Percentiles rank a stretch among this genome's conserved stretches.
Conservation (phyloP, 1,139 yeast species). For the Hanseniaspora sp. region DNA sequence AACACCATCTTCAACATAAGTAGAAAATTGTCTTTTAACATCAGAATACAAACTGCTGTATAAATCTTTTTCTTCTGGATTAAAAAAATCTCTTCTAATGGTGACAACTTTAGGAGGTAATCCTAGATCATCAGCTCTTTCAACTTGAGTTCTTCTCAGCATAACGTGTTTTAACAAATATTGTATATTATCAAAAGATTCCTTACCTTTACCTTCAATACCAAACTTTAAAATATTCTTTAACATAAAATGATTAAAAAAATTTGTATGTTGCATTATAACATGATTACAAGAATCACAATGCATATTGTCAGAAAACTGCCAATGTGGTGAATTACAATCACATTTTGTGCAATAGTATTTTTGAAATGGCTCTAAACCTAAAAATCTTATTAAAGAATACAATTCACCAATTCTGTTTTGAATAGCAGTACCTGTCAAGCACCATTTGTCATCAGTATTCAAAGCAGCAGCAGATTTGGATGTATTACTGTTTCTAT, state of each 20-base stretch:
- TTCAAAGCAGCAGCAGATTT: constrained; percentile 70
- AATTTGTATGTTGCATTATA: constrained; percentile 89
- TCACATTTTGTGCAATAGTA: constrained; percentile 89
- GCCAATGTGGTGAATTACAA: constrained; percentile 73
- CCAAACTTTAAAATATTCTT: constrained; percentile 84
- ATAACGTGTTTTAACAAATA: constrained; percentile 62
- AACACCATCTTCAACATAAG: constrained; percentile 88
- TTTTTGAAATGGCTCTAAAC: constrained; percentile 72
- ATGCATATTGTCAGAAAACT: constrained; percentile 64
- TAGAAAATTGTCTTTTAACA: constrained; percentile 66
- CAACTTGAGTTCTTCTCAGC: constrained; percentile 89
- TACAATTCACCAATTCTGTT: constrained; percentile 94
- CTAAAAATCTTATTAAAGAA: constrained; percentile 73
- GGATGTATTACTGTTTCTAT: constrained; percentile 84
- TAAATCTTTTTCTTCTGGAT: constrained; percentile 87
- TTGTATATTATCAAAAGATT: constrained; percentile 68
- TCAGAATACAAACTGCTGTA: constrained; percentile 82
- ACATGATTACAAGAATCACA: constrained; percentile 84
- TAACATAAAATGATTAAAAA: constrained; percentile 87
- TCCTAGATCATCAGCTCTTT: constrained; percentile 93
- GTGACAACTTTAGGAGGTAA: constrained; percentile 90
- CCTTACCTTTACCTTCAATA: constrained; percentile 65
- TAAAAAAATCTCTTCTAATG: constrained; percentile 72
- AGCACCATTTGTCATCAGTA: constrained; percentile 73
- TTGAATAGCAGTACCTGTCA: constrained; percentile 92